A percentile compares a stretch with the other conserved stretches of the same genome.
phyloP scores from a whole-genome alignment of 768 basidiomycete species.

The Serendipita sp. region DNA sequence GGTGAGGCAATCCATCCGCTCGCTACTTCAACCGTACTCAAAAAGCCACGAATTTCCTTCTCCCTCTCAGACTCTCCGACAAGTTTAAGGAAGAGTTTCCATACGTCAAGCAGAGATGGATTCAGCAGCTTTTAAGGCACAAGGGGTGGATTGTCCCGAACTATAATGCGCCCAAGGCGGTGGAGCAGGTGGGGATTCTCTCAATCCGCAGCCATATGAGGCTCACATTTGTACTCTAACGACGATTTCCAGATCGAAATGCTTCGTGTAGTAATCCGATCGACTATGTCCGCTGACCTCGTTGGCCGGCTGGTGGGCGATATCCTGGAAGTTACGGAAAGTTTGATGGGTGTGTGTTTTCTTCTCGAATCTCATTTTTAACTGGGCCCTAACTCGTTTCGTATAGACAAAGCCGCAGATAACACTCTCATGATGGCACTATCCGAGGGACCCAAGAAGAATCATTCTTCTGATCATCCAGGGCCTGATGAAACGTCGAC shows the following conservation, averaged over 20 bases:
- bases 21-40: too few relatives aligned
- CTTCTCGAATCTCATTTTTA: neutral
- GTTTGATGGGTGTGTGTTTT: slow-evolving; percentile 29
- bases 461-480: too few relatives aligned
- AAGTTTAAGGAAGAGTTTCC: slow-evolving; percentile 37
- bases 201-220: slow-evolving; percentile 29
- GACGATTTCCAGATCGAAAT: slow-evolving; percentile 33
- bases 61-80: slow-evolving; percentile 31
- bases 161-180: slow-evolving; percentile 37
- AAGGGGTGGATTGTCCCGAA: slow-evolving; percentile 53
- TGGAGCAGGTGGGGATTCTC: slow-evolving; percentile 11
- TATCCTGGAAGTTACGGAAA: slow-evolving; percentile 51
- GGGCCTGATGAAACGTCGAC: neutral
- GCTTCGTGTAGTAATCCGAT: slow-evolving; percentile 46
- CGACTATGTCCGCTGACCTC: slow-evolving; percentile 44
- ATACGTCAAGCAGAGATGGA: slow-evolving; percentile 41
- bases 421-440: neutral
- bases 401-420: neutral
- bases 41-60: too few relatives aligned
- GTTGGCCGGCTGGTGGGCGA: slow-evolving; percentile 52
- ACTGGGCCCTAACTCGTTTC: neutral
- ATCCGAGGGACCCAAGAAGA: neutral
- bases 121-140: slow-evolving; percentile 34
- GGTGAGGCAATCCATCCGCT: slow-evolving; percentile 13
- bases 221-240: too few relatives aligned